phyloP scores from a whole-genome alignment of 768 basidiomycete species.

The Amanita fuliginea region DNA sequence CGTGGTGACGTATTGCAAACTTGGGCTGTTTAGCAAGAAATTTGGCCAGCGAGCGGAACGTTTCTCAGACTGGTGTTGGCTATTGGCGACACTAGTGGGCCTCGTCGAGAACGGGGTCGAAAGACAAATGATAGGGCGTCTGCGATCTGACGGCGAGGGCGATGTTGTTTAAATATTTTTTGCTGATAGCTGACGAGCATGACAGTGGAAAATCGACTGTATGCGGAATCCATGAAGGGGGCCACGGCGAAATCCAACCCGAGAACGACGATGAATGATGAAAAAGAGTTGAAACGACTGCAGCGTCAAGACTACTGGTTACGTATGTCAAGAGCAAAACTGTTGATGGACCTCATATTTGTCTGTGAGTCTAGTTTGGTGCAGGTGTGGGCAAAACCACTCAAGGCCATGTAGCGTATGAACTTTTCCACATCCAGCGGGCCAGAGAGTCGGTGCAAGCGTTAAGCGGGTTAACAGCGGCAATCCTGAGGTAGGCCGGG shows the following conservation, averaged over 20 bases:
- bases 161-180: constrained; percentile 5
- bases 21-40: constrained; percentile 58
- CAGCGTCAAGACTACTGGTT: constrained; percentile 71
- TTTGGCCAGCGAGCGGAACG: constrained; percentile 60
- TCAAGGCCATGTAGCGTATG: constrained; percentile 44
- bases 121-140: constrained; percentile 52
- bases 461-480: constrained; percentile 56
- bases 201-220: constrained; percentile 65
- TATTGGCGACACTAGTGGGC: constrained; percentile 66
- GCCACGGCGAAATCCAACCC: constrained; percentile 63
- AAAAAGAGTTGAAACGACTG: constrained; percentile 58
- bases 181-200: neutral
- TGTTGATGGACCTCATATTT: constrained; percentile 79
- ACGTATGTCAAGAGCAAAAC: constrained; percentile 54
- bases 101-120: constrained; percentile 81
- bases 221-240: constrained; percentile 61
- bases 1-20: constrained; percentile 58
- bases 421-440: constrained; percentile 61
- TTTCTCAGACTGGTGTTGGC: constrained; percentile 83
- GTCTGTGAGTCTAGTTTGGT: constrained; percentile 46
- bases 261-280: constrained; percentile 45
- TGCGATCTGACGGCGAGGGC: constrained; percentile 48
- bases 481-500: constrained; percentile 53
- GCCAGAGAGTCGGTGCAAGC: constrained; percentile 52
- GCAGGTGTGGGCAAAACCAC: neutral